These are phyloP conservation scores for Clausena lansium DNA, from an alignment of 345 rosid species.

Conservation along the genomic window DNA sequence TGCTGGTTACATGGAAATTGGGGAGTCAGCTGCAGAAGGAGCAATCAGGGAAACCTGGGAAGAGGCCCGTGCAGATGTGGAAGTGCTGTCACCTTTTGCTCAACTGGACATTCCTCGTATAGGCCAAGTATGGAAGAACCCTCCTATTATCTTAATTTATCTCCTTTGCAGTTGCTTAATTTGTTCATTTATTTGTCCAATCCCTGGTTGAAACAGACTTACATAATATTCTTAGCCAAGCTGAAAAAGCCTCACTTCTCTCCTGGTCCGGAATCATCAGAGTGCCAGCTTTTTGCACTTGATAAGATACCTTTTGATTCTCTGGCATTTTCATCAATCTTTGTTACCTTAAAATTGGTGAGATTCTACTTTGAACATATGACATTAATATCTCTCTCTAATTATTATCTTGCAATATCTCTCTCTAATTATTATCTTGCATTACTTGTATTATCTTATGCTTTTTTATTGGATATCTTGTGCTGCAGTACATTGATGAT, in stretches of 20 bases:
- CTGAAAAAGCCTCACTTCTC: slow-evolving; percentile 74
- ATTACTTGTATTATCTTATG: neutral
- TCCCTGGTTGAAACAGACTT: slow-evolving; percentile 64
- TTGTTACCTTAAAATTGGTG: slow-evolving; percentile 81
- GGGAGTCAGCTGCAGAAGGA: slow-evolving; percentile 95
- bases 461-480: slow-evolving; percentile 5
- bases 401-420: neutral
- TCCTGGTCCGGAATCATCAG: slow-evolving; percentile 92
- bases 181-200: neutral
- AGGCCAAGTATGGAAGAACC: slow-evolving; percentile 62
- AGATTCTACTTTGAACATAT: slow-evolving; percentile 17
- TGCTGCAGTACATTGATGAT: slow-evolving; percentile 80
- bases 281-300: slow-evolving; percentile 74
- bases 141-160: slow-evolving; percentile 12
- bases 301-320: slow-evolving; percentile 90
- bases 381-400: neutral
- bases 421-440: neutral
- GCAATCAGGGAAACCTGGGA: slow-evolving; percentile 97
- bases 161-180: slow-evolving; percentile 10
- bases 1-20: slow-evolving; percentile 96
- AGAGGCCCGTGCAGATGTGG: slow-evolving; percentile 92
- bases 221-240: slow-evolving; percentile 87
- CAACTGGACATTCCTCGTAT: slow-evolving; percentile 93
- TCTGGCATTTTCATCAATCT: slow-evolving; percentile 89
- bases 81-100: slow-evolving; percentile 84